phyloP scores from a whole-genome alignment of 345 rosid genomes.

The Citrus australasica region DNA sequence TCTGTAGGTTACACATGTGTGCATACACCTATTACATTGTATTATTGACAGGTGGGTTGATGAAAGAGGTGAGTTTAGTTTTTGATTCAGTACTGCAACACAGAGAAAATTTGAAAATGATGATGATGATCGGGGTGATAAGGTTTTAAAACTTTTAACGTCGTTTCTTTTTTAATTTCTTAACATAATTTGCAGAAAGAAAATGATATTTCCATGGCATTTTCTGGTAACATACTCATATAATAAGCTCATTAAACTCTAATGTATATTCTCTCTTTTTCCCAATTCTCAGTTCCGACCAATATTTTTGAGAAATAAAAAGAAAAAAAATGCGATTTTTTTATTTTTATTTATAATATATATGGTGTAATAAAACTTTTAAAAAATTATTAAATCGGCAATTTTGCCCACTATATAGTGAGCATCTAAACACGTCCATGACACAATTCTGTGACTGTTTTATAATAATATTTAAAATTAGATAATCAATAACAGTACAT shows the following conservation, averaged over 20 bases:
- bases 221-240: background rate
- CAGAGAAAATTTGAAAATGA: background rate
- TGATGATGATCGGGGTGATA: conserved; percentile 3
- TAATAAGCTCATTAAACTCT: background rate
- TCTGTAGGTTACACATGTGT: conserved; percentile 29
- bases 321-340: background rate
- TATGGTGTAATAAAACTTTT: conserved; percentile 6
- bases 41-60: conserved; percentile 26
- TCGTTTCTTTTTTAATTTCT: background rate
- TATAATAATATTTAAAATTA: no score
- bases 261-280: conserved; percentile 2
- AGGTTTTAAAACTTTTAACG: conserved; percentile 7
- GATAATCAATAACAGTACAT: fast-evolving
- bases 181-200: conserved; percentile 13
- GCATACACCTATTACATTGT: conserved; percentile 16
- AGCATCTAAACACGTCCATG: no score
- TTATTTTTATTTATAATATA: background rate
- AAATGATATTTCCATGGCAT: conserved; percentile 23
- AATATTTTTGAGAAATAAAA: background rate
- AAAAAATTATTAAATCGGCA: no score
- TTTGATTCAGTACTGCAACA: conserved; percentile 2
- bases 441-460: no score
- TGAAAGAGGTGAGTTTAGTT: conserved; percentile 12
- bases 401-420: no score
- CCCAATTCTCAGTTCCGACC: background rate